Base-by-base conservation (phyloP, 2,329 filamentous ascomycete species). In the Fusarium sp. region DNA sequence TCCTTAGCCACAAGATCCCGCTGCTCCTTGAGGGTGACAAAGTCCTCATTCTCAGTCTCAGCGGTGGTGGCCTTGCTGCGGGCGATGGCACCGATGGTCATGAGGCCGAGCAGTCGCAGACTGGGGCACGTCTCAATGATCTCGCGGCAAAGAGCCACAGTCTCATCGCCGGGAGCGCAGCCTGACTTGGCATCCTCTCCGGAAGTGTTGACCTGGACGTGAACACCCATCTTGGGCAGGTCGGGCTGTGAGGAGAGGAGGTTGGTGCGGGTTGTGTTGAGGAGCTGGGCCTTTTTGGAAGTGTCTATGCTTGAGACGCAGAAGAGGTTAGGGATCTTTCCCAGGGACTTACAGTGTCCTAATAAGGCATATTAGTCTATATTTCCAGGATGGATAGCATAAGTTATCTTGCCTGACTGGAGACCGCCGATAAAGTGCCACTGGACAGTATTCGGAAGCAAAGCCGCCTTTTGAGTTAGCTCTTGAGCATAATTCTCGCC, bases 341-440 rank as follows among this genome's bases (percentile, higher is more conserved):
- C 93, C 11, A 99, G 87, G 43, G 88, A 88, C 74, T 94, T 94
- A 86, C 94, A 97, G 83, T 98, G 97, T 73, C 95, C 97, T 90
- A 43, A 54, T 3, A 15, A 20, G 7, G 34, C 18, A 20, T 44
- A 49, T 75, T 15, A 75, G 58, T 38, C 36, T 48, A 17, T 15
- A 22, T 26, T 18, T 39, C 17, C 17, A 5, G 38, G 15, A n/a
- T 10, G 33, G 40, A 57, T 20, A 33, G 13, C 40, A 9, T 52
- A n/a, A 42, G 17, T 39, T 31, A 17, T 49, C 59, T 46, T 69
- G 88, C 87, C 84, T 15, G 92, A 95, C 81, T 99, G 96, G 39
- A 99, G 82, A 0, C 92, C 94, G 39, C 96, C 96, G 78, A 98
- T 99, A 80, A 98, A 98, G 81, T 99, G 96, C 96, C 96, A 99